These are phyloP conservation scores for Aphanomyces euteiches DNA, from an alignment of 352 stramenopile genomes.

Conservation along the genomic window DNA sequence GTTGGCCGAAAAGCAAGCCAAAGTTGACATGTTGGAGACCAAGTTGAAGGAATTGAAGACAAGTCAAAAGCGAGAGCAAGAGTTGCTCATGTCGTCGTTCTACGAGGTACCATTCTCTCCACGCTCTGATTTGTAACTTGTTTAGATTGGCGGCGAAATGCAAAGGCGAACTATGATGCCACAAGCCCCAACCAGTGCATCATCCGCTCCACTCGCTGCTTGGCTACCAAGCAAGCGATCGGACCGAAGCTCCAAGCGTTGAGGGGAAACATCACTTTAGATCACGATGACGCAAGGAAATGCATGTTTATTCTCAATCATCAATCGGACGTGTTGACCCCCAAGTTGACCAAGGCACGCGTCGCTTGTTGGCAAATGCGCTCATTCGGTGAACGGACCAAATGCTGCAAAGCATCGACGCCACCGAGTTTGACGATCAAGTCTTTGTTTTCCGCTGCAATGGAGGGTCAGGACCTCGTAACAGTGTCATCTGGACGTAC, in stretches of 20 bases:
- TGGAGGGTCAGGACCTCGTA: slow-evolving; percentile 5
- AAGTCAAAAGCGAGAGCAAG: slow-evolving; percentile 79
- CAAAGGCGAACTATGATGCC: slow-evolving; percentile 85
- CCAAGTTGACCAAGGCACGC: slow-evolving; percentile 84
- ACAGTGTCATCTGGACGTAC: slow-evolving; percentile 42
- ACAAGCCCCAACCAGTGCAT: slow-evolving; percentile 41
- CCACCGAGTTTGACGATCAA: slow-evolving; percentile 79
- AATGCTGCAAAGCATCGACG: slow-evolving; percentile 71
- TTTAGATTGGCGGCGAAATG: slow-evolving; percentile 85
- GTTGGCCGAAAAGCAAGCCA: slow-evolving; percentile 81
- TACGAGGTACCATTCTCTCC: slow-evolving; percentile 59
- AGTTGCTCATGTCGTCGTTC: slow-evolving; percentile 86
- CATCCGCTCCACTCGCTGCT: slow-evolving; percentile 48
- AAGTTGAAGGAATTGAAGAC: slow-evolving; percentile 78
- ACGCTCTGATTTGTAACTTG: slow-evolving; percentile 11
- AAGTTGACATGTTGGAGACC: slow-evolving; percentile 80
- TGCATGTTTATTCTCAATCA: neutral
- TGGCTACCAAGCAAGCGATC: slow-evolving; percentile 83
- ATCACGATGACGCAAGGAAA: neutral
- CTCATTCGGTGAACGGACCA: slow-evolving; percentile 77
- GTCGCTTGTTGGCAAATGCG: slow-evolving; percentile 87
- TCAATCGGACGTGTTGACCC: slow-evolving; percentile 77
- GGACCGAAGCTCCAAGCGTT: slow-evolving; percentile 72
- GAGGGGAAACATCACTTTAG: slow-evolving; percentile 51
- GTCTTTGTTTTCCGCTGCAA: slow-evolving; percentile 84